Evolutionary conservation across 257 asterid species (phyloP).

Genomic region (Primulina eburnea): DNA sequence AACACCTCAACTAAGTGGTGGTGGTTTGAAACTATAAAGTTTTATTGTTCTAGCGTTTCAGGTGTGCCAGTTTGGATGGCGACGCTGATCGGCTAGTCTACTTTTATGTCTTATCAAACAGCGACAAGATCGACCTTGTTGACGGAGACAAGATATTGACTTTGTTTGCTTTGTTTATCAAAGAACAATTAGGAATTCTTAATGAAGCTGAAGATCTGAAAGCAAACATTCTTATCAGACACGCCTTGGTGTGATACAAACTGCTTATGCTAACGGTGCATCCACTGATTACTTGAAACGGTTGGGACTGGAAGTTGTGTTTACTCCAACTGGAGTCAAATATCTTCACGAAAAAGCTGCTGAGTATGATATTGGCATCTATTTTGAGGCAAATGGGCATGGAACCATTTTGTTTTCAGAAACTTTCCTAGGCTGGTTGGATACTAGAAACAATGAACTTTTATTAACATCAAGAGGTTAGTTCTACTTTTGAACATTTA

Average conservation of each 20-base stretch:
- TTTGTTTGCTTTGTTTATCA: slow-evolving; percentile 74
- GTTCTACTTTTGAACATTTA: slow-evolving; percentile 13
- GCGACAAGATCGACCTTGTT: slow-evolving; percentile 68
- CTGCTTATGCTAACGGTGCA: slow-evolving; percentile 98
- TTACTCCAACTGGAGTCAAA: slow-evolving; percentile 94
- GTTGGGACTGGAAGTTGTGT: slow-evolving; percentile 69
- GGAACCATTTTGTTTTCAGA: slow-evolving; percentile 93
- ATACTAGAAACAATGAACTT: slow-evolving; percentile 45
- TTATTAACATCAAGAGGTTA: slow-evolving; percentile 60
- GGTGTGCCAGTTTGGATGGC: slow-evolving; percentile 98
- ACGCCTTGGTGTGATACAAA: slow-evolving; percentile 75
- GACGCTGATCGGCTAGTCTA: slow-evolving; percentile 97
- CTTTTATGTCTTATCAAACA: slow-evolving; percentile 54
- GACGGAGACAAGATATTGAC: slow-evolving; percentile 98
- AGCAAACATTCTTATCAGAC: slow-evolving; percentile 39
- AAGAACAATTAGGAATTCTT: slow-evolving; percentile 65
- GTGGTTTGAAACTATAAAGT: slow-evolving; percentile 30
- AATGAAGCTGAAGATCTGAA: slow-evolving; percentile 38
- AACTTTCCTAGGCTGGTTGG: slow-evolving; percentile 55
- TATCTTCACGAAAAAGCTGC: slow-evolving; percentile 89
- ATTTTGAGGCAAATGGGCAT: slow-evolving; percentile 97
- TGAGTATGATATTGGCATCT: slow-evolving; percentile 83
- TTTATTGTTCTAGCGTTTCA: slow-evolving; percentile 55
- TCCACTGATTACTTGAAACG: slow-evolving; percentile 78
- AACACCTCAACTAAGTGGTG: slow-evolving; percentile 13